Conservation (phyloP, 176 grass and related monocot genomes). For the Tillandsia leiboldiana region DNA sequence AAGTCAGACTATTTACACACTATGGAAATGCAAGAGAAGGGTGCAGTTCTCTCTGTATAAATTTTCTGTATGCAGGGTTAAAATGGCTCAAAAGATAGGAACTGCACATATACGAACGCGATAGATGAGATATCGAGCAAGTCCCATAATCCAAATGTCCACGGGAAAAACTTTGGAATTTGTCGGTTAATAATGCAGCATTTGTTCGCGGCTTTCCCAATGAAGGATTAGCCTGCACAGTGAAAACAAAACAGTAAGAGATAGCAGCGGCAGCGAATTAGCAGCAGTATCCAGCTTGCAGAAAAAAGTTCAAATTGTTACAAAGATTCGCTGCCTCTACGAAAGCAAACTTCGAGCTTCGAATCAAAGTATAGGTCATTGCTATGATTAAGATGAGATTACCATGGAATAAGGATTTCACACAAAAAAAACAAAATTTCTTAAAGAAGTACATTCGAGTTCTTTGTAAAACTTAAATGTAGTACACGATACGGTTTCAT, state of each 20-base stretch:
- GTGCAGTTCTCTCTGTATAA: background rate
- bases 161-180: background rate
- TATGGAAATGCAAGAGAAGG: background rate
- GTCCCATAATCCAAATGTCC: background rate
- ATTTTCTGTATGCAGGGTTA: background rate
- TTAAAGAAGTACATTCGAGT: too few relatives aligned
- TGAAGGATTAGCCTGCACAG: background rate
- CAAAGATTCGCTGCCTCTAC: background rate
- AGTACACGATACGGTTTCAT: too few relatives aligned
- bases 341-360: background rate
- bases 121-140: background rate
- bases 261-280: background rate
- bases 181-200: background rate
- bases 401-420: background rate
- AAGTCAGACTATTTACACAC: background rate
- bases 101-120: background rate
- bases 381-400: background rate
- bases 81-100: background rate
- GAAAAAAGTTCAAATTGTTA: background rate
- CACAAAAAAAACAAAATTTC: background rate
- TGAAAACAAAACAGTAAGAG: background rate
- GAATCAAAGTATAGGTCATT: background rate
- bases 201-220: background rate
- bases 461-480: too few relatives aligned
- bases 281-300: background rate